Conservation (phyloP, 2,329 filamentous ascomycete genomes). For the Microcyclospora tardicrescens region DNA sequence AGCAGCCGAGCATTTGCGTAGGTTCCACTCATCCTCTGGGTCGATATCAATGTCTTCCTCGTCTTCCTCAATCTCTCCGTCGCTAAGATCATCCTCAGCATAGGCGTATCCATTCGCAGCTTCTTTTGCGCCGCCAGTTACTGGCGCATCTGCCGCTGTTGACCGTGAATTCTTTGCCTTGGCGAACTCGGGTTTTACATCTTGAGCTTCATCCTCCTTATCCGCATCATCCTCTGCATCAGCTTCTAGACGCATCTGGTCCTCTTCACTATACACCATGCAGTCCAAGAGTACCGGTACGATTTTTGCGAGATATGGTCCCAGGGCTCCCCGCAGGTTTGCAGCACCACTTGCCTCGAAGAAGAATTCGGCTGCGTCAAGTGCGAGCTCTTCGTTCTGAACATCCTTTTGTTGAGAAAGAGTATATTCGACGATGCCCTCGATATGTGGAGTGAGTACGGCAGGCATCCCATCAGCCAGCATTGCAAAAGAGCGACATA, state of each 20-base stretch:
- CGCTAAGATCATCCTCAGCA: constrained; percentile 59
- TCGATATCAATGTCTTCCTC: constrained; percentile 58
- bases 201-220: constrained; percentile 75
- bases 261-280: constrained; percentile 94
- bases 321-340: constrained; percentile 60
- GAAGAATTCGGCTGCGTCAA: constrained; percentile 97
- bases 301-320: constrained; percentile 68
- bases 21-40: constrained; percentile 85
- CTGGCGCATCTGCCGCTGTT: constrained; percentile 35
- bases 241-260: constrained; percentile 71
- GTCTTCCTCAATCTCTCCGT: constrained; percentile 74
- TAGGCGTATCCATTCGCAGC: constrained; percentile 21
- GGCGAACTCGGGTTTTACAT: constrained; percentile 86
- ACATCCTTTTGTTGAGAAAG: constrained; percentile 70
- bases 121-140: constrained; percentile 40
- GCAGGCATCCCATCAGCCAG: constrained; percentile 83
- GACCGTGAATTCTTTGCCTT: constrained; percentile 42
- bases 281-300: constrained; percentile 82
- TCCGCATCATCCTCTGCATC: constrained; percentile 74
- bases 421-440: constrained; percentile 84
- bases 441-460: constrained; percentile 78
- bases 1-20: constrained; percentile 92
- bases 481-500: constrained; percentile 85
- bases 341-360: constrained; percentile 82
- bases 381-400: constrained; percentile 76